These are phyloP conservation scores for Penicillium crystallinum DNA, from an alignment of 495 filamentous ascomycete species.

Conservation along the genomic window DNA sequence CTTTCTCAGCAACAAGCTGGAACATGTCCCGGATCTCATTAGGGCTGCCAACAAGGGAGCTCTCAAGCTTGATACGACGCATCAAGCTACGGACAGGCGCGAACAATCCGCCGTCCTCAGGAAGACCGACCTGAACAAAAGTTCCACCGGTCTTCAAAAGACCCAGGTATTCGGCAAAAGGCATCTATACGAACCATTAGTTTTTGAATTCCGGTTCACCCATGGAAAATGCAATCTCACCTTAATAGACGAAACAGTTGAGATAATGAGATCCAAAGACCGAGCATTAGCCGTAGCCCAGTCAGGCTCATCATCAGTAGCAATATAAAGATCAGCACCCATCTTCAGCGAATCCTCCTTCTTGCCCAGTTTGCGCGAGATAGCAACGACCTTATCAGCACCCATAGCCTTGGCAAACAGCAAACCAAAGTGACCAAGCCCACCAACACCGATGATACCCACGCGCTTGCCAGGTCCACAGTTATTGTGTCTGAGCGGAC, in stretches of 20 bases:
- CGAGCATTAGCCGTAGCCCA: conserved; percentile 63
- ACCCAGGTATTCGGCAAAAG: conserved; percentile 60
- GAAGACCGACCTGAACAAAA: conserved; percentile 78
- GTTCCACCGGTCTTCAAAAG: conserved; percentile 63
- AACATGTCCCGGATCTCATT: conserved; percentile 78
- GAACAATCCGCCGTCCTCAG: conserved; percentile 60
- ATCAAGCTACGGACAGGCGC: conserved; percentile 57
- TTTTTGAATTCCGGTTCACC: not conserved
- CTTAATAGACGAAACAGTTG: conserved; percentile 68
- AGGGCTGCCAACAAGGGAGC: conserved; percentile 68
- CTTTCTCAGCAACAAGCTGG: conserved; percentile 65
- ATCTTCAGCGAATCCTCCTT: conserved; percentile 62
- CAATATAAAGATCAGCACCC: conserved; percentile 65
- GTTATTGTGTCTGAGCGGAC: conserved; percentile 66
- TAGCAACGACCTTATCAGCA: conserved; percentile 71
- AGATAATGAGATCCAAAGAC: conserved; percentile 76
- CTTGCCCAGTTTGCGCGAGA: conserved; percentile 65
- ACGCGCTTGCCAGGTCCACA: conserved; percentile 78
- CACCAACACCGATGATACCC: conserved; percentile 79
- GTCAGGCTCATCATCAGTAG: conserved; percentile 70
- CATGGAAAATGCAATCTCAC: conserved; percentile 11
- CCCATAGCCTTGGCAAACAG: conserved; percentile 63
- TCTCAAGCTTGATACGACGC: conserved; percentile 63
- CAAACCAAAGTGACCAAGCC: conserved; percentile 67
- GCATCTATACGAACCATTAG: conserved; percentile 49